A percentile compares a stretch with the other conserved stretches of the same genome.
Evolutionary conservation across 1,284 basidiomycete genomes (phyloP).

Genomic region (Papiliotrema laurentii): DNA sequence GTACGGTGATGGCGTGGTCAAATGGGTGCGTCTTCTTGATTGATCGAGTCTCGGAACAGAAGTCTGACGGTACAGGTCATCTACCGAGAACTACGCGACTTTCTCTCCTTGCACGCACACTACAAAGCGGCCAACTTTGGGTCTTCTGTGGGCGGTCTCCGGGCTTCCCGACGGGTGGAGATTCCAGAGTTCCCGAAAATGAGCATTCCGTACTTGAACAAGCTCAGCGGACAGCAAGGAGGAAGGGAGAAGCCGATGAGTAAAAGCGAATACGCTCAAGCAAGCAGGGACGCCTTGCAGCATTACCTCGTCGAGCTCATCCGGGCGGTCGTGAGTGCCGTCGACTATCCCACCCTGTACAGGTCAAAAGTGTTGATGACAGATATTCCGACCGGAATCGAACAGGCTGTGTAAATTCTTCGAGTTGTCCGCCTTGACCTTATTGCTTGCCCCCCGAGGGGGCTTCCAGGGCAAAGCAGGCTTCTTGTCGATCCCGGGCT

Average conservation of each 20-base stretch:
- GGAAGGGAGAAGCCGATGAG: constrained; percentile 43
- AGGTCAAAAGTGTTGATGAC: constrained; percentile 1
- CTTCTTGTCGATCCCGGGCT: constrained; percentile 57
- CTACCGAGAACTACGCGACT: constrained; percentile 90
- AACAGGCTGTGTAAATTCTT: constrained; percentile 93
- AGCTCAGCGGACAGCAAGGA: constrained; percentile 21
- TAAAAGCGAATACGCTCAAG: constrained; percentile 71
- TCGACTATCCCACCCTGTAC: too few species aligned
- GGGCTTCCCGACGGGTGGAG: constrained; percentile 59
- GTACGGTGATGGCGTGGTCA: constrained; percentile 88
- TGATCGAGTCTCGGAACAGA: too few species aligned
- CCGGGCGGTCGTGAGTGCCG: constrained; percentile 68
- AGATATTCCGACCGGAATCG: constrained; percentile 96
- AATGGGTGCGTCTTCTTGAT: constrained; percentile 61
- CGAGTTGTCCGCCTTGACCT: constrained; percentile 85
- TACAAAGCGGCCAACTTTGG: constrained; percentile 78
- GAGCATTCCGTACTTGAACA: constrained; percentile 77
- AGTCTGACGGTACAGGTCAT: constrained; percentile 58
- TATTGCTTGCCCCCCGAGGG: constrained; percentile 75
- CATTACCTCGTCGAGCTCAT: constrained; percentile 86
- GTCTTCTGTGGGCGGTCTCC: constrained; percentile 49
- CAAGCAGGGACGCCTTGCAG: constrained; percentile 74
- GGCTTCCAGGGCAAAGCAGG: constrained; percentile 82
- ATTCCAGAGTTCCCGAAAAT: constrained; percentile 91
- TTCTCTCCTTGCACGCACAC: constrained; percentile 84